Conservation (phyloP, 2,329 filamentous ascomycete genomes). For the Bipolaris bicolor region DNA sequence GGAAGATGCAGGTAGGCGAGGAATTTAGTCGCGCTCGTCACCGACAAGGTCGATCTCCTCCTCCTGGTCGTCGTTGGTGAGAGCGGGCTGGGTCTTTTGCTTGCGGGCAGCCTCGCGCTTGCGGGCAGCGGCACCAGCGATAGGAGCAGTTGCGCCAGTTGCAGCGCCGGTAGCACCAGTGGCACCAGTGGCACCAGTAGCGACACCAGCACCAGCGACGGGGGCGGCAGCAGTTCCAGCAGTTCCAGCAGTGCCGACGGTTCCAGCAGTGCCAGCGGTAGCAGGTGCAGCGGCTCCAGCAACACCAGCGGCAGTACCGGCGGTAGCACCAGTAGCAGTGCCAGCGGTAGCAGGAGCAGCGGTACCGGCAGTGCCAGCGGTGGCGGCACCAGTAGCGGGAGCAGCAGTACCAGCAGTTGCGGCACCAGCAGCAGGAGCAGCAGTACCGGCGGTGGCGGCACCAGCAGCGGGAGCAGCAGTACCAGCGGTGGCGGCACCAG, state of each 20-base stretch:
- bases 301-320: constrained; percentile 10
- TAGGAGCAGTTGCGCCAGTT: constrained; percentile 4
- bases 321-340: constrained; percentile 3
- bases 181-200: constrained; percentile 5
- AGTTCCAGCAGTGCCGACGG: constrained; percentile 4
- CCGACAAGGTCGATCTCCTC: constrained; percentile 41
- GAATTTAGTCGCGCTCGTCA: constrained; percentile 20
- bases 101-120: constrained; percentile 27
- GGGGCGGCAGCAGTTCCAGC: constrained; percentile 1
- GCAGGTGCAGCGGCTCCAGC: not conserved
- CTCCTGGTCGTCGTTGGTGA: constrained; percentile 46
- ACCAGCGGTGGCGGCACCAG: constrained; percentile 7
- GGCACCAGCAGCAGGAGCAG: constrained; percentile 4
- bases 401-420: constrained; percentile 2
- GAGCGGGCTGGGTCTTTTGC: constrained; percentile 19
- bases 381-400: constrained; percentile 13
- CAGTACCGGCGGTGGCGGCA: constrained; percentile 1
- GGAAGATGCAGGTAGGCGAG: not conserved
- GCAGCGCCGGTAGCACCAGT: constrained; percentile 2
- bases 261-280: constrained; percentile 2
- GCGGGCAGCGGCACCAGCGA: constrained; percentile 21
- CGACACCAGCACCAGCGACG: not conserved
- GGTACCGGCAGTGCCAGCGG: constrained; percentile 13
- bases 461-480: constrained; percentile 7
- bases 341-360: constrained; percentile 6